These are phyloP conservation scores for Trichoderma polysporum DNA, from an alignment of 2,329 filamentous ascomycete species.

Conservation along the genomic window DNA sequence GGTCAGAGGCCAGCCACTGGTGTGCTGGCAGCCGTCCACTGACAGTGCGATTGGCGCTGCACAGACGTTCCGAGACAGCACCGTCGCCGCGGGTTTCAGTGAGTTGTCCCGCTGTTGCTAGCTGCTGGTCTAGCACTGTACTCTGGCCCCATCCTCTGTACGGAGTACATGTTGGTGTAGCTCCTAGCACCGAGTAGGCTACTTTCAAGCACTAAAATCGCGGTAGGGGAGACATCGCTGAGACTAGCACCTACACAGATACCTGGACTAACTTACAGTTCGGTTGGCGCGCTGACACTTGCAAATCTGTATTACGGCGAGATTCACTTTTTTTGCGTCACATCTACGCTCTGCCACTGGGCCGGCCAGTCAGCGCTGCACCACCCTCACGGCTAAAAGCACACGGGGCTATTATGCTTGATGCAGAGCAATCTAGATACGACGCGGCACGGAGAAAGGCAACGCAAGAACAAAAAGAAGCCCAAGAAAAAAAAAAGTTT, in stretches of 20 bases:
- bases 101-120: neutral
- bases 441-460: neutral
- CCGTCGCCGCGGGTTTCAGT: slow-evolving; percentile 3
- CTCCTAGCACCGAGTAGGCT: neutral
- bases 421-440: slow-evolving; percentile 1
- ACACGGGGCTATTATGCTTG: neutral
- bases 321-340: slow-evolving; percentile 11
- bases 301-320: slow-evolving; percentile 14
- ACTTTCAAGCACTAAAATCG: neutral
- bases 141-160: neutral
- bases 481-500: neutral
- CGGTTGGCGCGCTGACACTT: slow-evolving; percentile 4
- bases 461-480: neutral
- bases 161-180: neutral
- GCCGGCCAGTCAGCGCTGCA: neutral
- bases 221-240: neutral
- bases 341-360: neutral
- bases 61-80: slow-evolving; percentile 10
- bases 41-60: neutral
- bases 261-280: neutral
- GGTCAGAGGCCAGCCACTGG: slow-evolving; percentile 17
- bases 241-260: neutral
- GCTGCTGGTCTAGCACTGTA: neutral
- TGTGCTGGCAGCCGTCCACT: neutral
- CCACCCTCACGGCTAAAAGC: neutral